phyloP scores from a whole-genome alignment of 768 basidiomycete genomes.

The Suillus brevipes region DNA sequence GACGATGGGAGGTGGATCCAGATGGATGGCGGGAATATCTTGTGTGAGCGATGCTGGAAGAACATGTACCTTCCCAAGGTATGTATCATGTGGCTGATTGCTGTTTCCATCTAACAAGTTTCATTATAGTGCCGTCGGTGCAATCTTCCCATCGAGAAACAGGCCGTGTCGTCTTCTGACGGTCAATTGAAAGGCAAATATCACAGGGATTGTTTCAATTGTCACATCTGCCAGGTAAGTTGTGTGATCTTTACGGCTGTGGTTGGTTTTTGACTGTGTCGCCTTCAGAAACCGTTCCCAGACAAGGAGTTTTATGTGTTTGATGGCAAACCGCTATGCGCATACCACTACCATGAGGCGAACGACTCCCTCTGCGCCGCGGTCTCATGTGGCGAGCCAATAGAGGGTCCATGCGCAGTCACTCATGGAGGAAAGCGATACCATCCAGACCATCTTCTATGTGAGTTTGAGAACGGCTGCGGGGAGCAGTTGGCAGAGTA shows the following conservation, averaged over 20 bases:
- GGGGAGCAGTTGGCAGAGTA: conserved; percentile 72
- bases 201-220: conserved; percentile 89
- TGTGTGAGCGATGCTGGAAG: conserved; percentile 95
- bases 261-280: not conserved
- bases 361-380: conserved; percentile 88
- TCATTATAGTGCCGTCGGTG: conserved; percentile 78
- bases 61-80: conserved; percentile 94
- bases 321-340: conserved; percentile 88
- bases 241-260: not conserved
- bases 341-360: conserved; percentile 89
- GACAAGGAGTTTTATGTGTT: conserved; percentile 91
- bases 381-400: conserved; percentile 76
- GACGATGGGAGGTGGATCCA: conserved; percentile 83
- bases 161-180: conserved; percentile 87
- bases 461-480: conserved; percentile 65
- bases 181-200: conserved; percentile 97
- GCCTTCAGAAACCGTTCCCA: conserved; percentile 77
- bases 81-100: conserved; percentile 22
- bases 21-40: conserved; percentile 69
- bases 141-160: conserved; percentile 82
- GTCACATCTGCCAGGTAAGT: conserved; percentile 72
- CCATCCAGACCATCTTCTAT: conserved; percentile 87
- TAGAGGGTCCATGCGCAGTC: conserved; percentile 92
- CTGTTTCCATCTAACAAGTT: conserved; percentile 5
- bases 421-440: conserved; percentile 79